phyloP scores from a whole-genome alignment of 2,329 filamentous ascomycete species.

The Calonectria pteridis region DNA sequence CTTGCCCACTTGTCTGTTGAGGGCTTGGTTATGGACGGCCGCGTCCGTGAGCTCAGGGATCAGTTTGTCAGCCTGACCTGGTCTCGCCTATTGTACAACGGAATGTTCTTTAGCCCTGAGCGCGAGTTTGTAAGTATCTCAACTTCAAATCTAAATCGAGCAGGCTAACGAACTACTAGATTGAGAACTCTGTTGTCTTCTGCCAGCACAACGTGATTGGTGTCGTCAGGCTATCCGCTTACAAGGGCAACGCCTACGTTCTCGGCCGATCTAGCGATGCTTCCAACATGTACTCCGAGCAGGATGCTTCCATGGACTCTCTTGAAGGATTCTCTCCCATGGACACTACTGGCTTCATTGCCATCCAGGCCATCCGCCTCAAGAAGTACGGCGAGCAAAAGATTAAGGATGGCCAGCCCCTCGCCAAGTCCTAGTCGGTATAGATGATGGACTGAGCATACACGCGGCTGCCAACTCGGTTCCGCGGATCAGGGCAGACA shows the following conservation, averaged over 20 bases:
- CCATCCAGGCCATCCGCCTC: constrained; percentile 74
- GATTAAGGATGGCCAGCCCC: constrained; percentile 36
- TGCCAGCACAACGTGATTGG: constrained; percentile 63
- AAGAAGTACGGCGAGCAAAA: constrained; percentile 53
- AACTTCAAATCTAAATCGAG: not conserved
- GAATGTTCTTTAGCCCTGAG: constrained; percentile 65
- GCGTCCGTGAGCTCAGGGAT: constrained; percentile 65
- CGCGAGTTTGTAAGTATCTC: constrained; percentile 55
- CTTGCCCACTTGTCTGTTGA: constrained; percentile 61
- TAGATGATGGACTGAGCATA: not conserved
- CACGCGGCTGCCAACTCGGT: too few relatives aligned
- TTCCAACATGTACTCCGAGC: constrained; percentile 61
- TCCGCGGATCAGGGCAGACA: too few relatives aligned
- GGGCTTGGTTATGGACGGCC: constrained; percentile 66
- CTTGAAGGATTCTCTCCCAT: constrained; percentile 56
- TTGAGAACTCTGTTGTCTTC: constrained; percentile 71
- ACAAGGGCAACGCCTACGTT: constrained; percentile 53
- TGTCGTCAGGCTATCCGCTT: constrained; percentile 50
- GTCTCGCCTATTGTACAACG: constrained; percentile 61
- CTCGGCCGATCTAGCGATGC: constrained; percentile 54
- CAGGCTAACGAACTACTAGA: not conserved
- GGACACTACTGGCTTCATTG: constrained; percentile 67
- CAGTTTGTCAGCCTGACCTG: constrained; percentile 63
- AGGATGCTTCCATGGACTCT: constrained; percentile 61
- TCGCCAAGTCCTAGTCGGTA: not conserved